These are phyloP conservation scores for Triticum timopheevii DNA, from an alignment of 176 grass and related monocot species.

Conservation along the genomic window DNA sequence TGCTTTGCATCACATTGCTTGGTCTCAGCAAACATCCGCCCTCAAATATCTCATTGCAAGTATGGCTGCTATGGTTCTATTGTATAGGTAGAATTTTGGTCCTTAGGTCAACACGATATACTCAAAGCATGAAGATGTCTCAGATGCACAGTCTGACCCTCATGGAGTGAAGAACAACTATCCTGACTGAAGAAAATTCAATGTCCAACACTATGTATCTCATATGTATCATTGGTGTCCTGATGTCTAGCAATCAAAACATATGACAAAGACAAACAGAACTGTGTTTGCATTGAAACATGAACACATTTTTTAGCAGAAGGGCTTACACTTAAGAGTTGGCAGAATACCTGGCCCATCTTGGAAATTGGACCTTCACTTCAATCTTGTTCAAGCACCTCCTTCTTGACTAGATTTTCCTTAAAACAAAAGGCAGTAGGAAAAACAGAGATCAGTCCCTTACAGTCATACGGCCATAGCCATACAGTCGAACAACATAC, in stretches of 20 bases:
- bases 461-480: not conserved
- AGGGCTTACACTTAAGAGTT: not conserved
- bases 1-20: not conserved
- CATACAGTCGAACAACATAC: not conserved
- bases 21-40: not conserved
- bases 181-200: not conserved
- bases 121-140: not conserved
- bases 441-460: not conserved
- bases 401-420: not conserved
- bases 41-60: not conserved
- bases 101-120: not conserved
- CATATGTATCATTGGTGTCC: not conserved
- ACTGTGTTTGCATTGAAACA: slow-evolving; percentile 7
- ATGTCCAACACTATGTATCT: not conserved
- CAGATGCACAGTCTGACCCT: not conserved
- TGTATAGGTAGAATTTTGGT: not conserved
- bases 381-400: not conserved
- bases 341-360: not conserved
- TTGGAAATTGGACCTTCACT: not conserved
- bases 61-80: not conserved
- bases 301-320: not conserved
- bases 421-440: not conserved
- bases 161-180: not conserved
- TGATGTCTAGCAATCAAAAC: not conserved
- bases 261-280: not conserved